Conservation (phyloP, 495 filamentous ascomycete genomes). For the Letharia lupina region DNA sequence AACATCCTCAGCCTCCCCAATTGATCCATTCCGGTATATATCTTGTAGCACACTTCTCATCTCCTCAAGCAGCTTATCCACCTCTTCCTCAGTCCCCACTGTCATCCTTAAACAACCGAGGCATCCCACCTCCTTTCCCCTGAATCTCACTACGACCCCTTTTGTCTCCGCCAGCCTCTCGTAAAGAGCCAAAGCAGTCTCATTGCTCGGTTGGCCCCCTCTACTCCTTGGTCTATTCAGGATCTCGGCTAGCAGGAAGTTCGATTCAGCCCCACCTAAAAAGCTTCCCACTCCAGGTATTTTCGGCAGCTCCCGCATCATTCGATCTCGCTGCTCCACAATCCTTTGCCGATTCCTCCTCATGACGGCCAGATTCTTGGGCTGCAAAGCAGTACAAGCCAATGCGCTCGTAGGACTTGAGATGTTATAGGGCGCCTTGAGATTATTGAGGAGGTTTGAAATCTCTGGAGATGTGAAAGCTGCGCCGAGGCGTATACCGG, state of each 20-base stretch:
- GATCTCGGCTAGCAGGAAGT: slow-evolving; percentile 87
- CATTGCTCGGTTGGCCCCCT: slow-evolving; percentile 67
- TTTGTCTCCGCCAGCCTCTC: slow-evolving; percentile 75
- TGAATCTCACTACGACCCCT: slow-evolving; percentile 86
- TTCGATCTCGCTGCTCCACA: slow-evolving; percentile 63
- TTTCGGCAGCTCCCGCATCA: slow-evolving; percentile 63
- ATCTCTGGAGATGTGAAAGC: slow-evolving; percentile 64
- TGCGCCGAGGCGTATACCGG: slow-evolving; percentile 73
- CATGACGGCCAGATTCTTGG: slow-evolving; percentile 63
- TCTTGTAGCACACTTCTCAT: slow-evolving; percentile 53
- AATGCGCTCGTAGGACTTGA: slow-evolving; percentile 77
- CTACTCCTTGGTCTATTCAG: slow-evolving; percentile 49
- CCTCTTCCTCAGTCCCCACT: slow-evolving; percentile 82
- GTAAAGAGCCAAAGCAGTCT: slow-evolving; percentile 67
- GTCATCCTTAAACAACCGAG: slow-evolving; percentile 83
- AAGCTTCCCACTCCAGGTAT: slow-evolving; percentile 75
- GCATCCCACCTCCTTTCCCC: slow-evolving; percentile 87
- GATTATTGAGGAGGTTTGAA: slow-evolving; percentile 67
- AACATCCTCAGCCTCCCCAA: slow-evolving; percentile 24
- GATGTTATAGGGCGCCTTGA: slow-evolving; percentile 96
- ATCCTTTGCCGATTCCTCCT: slow-evolving; percentile 55
- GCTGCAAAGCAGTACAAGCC: slow-evolving; percentile 60
- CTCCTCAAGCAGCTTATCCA: slow-evolving; percentile 64
- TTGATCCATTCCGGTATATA: slow-evolving; percentile 27
- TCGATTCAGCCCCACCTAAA: slow-evolving; percentile 68